Evolutionary conservation across 345 rosid genomes (phyloP).

Genomic region (Geranium rotundifolium): DNA sequence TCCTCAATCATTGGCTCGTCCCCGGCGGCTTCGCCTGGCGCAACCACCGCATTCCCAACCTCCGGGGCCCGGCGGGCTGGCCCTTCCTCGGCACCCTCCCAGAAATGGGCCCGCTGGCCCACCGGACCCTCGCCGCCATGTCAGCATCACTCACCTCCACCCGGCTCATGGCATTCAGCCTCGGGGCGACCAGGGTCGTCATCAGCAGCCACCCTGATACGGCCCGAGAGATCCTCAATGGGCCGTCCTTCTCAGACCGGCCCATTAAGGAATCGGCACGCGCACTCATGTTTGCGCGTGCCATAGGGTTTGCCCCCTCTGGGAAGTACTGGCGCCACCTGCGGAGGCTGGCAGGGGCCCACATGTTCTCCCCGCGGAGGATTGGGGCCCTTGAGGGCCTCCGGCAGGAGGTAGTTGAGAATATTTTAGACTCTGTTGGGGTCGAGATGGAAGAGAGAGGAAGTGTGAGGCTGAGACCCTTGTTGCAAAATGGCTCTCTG

Average conservation of each 20-base stretch:
- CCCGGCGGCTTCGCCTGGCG: slow-evolving; percentile 75
- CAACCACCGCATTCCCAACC: slow-evolving; percentile 18
- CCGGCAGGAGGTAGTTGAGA: slow-evolving; percentile 23
- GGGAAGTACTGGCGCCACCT: slow-evolving; percentile 51
- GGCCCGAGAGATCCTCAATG: slow-evolving; percentile 44
- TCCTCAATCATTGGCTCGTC: slow-evolving; percentile 26
- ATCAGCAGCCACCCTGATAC: slow-evolving; percentile 53
- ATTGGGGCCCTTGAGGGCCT: slow-evolving; percentile 24
- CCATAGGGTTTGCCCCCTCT: slow-evolving; percentile 57
- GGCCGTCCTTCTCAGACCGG: slow-evolving; percentile 42
- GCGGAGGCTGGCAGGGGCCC: slow-evolving; percentile 33
- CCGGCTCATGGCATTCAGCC: slow-evolving; percentile 47
- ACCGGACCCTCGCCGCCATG: slow-evolving; percentile 40
- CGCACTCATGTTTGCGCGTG: slow-evolving; percentile 51
- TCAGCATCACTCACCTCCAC: slow-evolving; percentile 34
- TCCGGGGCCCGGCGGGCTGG: slow-evolving; percentile 47
- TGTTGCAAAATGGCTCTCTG: slow-evolving; percentile 35
- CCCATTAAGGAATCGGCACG: slow-evolving; percentile 53
- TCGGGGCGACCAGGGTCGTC: slow-evolving; percentile 38
- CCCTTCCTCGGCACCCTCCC: slow-evolving; percentile 41
- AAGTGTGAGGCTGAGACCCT: slow-evolving; percentile 23
- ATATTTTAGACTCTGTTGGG: slow-evolving; percentile 22
- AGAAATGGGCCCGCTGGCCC: slow-evolving; percentile 47
- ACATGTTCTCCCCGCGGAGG: slow-evolving; percentile 49
- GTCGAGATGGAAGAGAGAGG: slow-evolving; percentile 20